Evolutionary conservation across 2,329 filamentous ascomycete genomes (phyloP), one percentile per base, ranked within the genome.

Genomic region (Clonostachys sp.): DNA sequence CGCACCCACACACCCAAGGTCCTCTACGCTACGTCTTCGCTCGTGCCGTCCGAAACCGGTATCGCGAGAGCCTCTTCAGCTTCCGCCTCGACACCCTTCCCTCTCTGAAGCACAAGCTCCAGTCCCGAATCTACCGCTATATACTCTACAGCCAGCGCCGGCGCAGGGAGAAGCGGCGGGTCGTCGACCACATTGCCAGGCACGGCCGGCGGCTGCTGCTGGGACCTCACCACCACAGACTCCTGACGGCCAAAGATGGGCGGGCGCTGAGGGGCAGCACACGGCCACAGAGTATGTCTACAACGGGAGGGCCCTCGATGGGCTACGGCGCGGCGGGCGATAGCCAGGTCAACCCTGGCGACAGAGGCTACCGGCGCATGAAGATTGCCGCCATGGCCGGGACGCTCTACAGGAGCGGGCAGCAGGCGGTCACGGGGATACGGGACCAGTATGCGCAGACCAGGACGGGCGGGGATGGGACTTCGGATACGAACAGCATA

Each of bases 71-170:
- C 51, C 73, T 94, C 46, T 77, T 84, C 56, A 73, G 77, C 54
- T 83, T 96, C 63, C 87, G 83, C 52, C 80, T 89, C 76, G 82
- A 91, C 57, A 88, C 81, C 6, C 66, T 95, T 20, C 88, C 89
- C 12, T 71, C 75, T 45, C 77, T 89, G 57, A 87, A 86, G 59
- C 81, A 85, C 61, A 75, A 78, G 46, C 70, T 89, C 9, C 90
- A 95, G 67, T 84, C 84, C 36, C 81, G 83, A 48, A 82, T 96
- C 53, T 95, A 94, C 62, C 78, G 77, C 42, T 88, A 85, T 53
- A 75, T 95, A 48, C 71, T 91, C 52, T 74, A 76, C 55, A 79
- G 80, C 45, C 84, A 89, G 65, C 73, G 69, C 43, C 77, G 71
- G 55, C 73, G 77, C 51, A 65, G 68, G 55, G 70, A 76, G 53